Base-by-base conservation (phyloP, 805 yeast species). In the Peterozyma toletana region DNA sequence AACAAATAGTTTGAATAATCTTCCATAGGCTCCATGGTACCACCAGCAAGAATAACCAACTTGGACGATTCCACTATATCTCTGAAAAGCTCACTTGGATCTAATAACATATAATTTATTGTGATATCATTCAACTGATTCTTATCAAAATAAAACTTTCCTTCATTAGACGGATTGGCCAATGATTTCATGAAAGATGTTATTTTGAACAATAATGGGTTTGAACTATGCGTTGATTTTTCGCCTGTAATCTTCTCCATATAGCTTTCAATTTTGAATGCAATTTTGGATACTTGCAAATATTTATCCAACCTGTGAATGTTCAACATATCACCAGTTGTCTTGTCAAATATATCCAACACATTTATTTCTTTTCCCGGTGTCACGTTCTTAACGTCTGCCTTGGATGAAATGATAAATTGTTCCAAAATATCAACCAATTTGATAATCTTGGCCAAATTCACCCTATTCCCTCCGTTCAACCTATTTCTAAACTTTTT, bases 21-120 rank as follows among this genome's bases (percentile, higher is more conserved):
- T n/a, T 68, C 55, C 31, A 80, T 68, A 0, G 97, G 97, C 56
- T 86, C 91, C 96, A 89, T 87, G 0, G 98, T 90, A 11, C 98
- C 98, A 33, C 98, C 98, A 2, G 96, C 93, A 2, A 90, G 58
- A 2, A 91, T 67, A 0, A 90, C 83, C 58, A 90, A 82, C 50
- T 71, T 71, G 0, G 88, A 70, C 11, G 77, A 73, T 2, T 78
- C 77, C 0, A 86, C 77, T 2, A 91, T 68, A 2, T 80, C 81
- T 43, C 70, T 67, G 56, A 90, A 87, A 2, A 77, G 67, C 39
- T 75, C 77, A 43, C 87, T 78, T 2, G 96, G 95, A 54, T 89
- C 96, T 7, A 90, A 64, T 7, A 88, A 64, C 70, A 87, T 73
- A 54, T 89, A 90, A 45, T 80, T 78, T 42, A 90, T 52, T 2